phyloP scores from a whole-genome alignment of 1,284 basidiomycete species.

The Pisolithus thermaeus region DNA sequence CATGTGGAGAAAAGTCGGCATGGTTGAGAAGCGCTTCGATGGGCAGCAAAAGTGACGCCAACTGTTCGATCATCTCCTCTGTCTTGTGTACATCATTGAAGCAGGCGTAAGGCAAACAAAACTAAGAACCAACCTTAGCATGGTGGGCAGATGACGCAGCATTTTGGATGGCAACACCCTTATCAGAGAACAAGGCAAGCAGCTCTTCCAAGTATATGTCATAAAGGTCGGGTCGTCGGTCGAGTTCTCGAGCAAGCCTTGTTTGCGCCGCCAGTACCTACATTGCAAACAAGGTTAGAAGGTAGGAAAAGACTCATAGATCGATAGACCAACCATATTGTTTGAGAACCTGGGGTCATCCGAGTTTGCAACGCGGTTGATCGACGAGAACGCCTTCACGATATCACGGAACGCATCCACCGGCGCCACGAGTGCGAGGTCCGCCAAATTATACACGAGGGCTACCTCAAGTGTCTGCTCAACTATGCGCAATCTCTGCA shows the following conservation, averaged over 20 bases:
- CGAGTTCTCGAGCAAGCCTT: slow-evolving; percentile 73
- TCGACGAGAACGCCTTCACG: slow-evolving; percentile 79
- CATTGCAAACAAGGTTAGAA: background rate
- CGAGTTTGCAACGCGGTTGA: slow-evolving; percentile 78
- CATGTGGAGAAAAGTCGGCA: slow-evolving; percentile 62
- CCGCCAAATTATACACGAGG: slow-evolving; percentile 88
- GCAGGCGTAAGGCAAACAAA: slow-evolving; percentile 1
- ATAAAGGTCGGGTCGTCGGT: slow-evolving; percentile 68
- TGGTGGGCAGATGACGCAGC: slow-evolving; percentile 58
- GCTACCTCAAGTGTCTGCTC: slow-evolving; percentile 86
- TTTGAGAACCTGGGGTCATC: slow-evolving; percentile 84
- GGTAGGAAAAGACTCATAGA: background rate
- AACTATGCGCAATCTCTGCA: slow-evolving; percentile 82
- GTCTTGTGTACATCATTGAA: slow-evolving; percentile 37
- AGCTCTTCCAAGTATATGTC: slow-evolving; percentile 82
- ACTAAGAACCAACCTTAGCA: slow-evolving; percentile 46
- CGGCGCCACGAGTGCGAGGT: slow-evolving; percentile 78
- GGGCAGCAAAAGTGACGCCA: slow-evolving; percentile 82
- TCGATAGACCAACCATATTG: slow-evolving; percentile 56
- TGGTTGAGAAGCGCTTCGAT: slow-evolving; percentile 88
- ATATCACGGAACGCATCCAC: slow-evolving; percentile 81
- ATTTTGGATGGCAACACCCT: slow-evolving; percentile 88
- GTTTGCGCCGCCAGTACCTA: slow-evolving; percentile 86
- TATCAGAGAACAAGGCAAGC: slow-evolving; percentile 83
- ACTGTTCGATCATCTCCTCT: slow-evolving; percentile 81